Evolutionary conservation across 2,329 filamentous ascomycete genomes (phyloP), one percentile per base, ranked within the genome.

Genomic region (Nannizziopsis arthrosporioides): DNA sequence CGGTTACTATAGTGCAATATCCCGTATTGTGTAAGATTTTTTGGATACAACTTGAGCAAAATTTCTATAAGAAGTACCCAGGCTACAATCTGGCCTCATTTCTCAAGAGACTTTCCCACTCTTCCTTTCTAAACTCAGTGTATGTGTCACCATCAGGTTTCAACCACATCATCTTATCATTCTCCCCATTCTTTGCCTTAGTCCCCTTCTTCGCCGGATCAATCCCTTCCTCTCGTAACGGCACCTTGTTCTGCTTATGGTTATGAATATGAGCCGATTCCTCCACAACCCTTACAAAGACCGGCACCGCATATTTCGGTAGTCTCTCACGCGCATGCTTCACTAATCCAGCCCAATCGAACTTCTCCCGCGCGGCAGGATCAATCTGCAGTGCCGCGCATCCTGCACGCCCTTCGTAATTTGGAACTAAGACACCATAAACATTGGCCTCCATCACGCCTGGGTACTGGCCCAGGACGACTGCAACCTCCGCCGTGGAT

Each of bases 231-330:
- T 76, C 75, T 57, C 81, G 73, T 40, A 87, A 66, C 0, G 80
- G 80, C 1, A 81, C 75, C 62, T 89, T 89, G 60, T 86, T 85
- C 65, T 87, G 84, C 67, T 89, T 89, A 61, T 86, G 83, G 57
- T 87, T 89, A 5, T 81, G 76, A 32, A 64, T 68, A 49, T 68
- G 65, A 7, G 57, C 57, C 10, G 59, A 62, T 19, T 73, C 76
- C 48, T 74, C 71, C 17, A 84, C 73, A 14, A 85, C 63, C 0
- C 84, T 71, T 37, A 88, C 57, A 66, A 89, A 89, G 1, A 87
- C 65, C 0, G 85, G 85, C 1, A 89, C 82, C 0, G 84, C 85
- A 57, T 88, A 89, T 53, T 73, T 75, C 0, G 85, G 84, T 17
- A 89, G 68, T 44, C 77, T 71, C 11, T 71, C 69, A 5, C 76